Evolutionary conservation across 1,284 basidiomycete species (phyloP).

Genomic region (Cutaneotrichosporon dermatis): DNA sequence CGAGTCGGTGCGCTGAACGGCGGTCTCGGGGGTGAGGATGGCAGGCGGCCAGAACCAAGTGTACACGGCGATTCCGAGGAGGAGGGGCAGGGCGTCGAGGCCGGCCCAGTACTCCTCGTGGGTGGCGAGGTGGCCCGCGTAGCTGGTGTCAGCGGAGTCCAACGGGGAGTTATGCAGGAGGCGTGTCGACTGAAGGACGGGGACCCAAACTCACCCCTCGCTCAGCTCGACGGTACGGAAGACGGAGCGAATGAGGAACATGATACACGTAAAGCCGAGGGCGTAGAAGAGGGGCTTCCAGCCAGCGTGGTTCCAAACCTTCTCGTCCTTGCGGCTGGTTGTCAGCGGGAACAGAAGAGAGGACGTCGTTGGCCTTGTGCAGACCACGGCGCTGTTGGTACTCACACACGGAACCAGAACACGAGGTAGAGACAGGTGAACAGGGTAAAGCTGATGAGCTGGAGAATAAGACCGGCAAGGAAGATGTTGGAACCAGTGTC

Average conservation of each 20-base stretch:
- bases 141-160: conserved; percentile 39
- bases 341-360: background rate
- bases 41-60: conserved; percentile 32
- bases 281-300: conserved; percentile 60
- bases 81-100: conserved; percentile 58
- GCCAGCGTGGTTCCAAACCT: conserved; percentile 37
- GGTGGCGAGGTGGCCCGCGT: conserved; percentile 58
- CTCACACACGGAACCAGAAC: conserved; percentile 58
- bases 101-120: conserved; percentile 62
- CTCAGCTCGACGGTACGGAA: conserved; percentile 65
- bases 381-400: background rate
- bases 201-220: conserved; percentile 54
- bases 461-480: conserved; percentile 59
- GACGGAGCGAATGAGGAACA: conserved; percentile 55
- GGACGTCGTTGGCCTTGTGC: too few species aligned
- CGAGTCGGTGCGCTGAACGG: too few species aligned
- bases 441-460: conserved; percentile 59
- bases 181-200: too few species aligned
- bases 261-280: conserved; percentile 57
- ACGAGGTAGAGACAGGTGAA: conserved; percentile 58
- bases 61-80: conserved; percentile 55
- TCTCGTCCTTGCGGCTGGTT: conserved; percentile 8
- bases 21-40: conserved; percentile 12
- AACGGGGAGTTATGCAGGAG: too few species aligned
- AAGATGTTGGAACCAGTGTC: conserved; percentile 53